Evolutionary conservation across 1,284 basidiomycete species (phyloP).

Genomic region (Boletus semigastroideus): DNA sequence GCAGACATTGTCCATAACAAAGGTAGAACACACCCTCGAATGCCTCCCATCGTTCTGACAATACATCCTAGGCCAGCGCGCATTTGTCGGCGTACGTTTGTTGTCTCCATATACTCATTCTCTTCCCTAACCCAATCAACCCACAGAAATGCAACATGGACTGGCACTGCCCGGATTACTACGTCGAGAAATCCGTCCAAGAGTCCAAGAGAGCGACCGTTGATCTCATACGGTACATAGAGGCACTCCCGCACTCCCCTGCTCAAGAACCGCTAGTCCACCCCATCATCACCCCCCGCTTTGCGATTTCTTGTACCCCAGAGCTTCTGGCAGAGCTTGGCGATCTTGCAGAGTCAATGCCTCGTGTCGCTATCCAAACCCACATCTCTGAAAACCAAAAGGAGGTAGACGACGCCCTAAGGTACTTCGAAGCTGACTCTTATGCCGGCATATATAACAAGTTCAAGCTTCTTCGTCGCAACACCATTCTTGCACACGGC

Average conservation of each 20-base stretch:
- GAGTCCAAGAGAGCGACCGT: conserved; percentile 62
- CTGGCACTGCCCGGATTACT: conserved; percentile 65
- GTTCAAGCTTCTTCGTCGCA: conserved; percentile 70
- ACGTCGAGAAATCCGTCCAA: conserved; percentile 65
- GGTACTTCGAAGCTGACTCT: conserved; percentile 63
- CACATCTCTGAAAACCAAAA: conserved; percentile 86
- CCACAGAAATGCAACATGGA: conserved; percentile 96
- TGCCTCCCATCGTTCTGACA: conserved; percentile 1
- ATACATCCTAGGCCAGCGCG: conserved; percentile 69
- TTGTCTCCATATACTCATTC: neutral
- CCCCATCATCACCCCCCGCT: conserved; percentile 91
- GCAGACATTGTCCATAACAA: conserved; percentile 70
- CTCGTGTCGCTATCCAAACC: conserved; percentile 81
- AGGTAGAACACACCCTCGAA: conserved; percentile 43
- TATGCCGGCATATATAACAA: conserved; percentile 86
- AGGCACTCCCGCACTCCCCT: conserved; percentile 43
- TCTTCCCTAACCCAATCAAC: conserved; percentile 13
- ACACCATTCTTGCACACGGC: conserved; percentile 92
- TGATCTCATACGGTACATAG: conserved; percentile 71
- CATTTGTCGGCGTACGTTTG: conserved; percentile 72
- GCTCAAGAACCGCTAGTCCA: conserved; percentile 60
- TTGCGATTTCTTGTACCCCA: conserved; percentile 88
- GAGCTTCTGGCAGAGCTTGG: conserved; percentile 71
- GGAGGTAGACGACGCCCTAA: conserved; percentile 70
- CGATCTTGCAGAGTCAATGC: conserved; percentile 46